phyloP scores from a whole-genome alignment of 164 flowering plant genomes.

The Vitis rotundifolia region DNA sequence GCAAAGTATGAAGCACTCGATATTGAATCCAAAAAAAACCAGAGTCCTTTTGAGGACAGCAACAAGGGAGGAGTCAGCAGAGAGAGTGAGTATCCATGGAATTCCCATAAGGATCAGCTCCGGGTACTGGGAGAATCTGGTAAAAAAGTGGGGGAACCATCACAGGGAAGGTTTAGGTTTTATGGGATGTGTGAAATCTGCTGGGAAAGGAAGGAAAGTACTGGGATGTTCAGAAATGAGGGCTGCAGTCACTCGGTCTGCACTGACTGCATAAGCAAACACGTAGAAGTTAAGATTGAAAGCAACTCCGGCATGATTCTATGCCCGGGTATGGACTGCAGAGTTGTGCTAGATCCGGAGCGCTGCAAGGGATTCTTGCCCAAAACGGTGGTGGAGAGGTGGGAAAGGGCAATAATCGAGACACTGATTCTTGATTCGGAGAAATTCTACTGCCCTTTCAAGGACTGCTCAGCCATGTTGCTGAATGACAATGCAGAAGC shows the following conservation, averaged over 20 bases:
- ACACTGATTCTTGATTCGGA: conserved; percentile 20
- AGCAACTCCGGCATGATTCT: conserved; percentile 9
- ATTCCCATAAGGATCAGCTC: no score
- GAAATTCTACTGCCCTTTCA: conserved; percentile 35
- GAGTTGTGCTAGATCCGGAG: conserved; percentile 16
- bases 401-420: conserved; percentile 26
- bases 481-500: conserved; percentile 16
- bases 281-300: conserved; percentile 29
- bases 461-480: conserved; percentile 35
- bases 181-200: conserved; percentile 15
- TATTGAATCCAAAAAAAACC: no score
- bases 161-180: no score
- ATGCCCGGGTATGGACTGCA: conserved; percentile 31
- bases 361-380: conserved; percentile 22
- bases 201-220: conserved; percentile 2
- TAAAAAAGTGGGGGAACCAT: no score
- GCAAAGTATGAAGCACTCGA: no score
- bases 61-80: no score
- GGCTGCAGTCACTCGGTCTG: conserved; percentile 39
- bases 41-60: no score
- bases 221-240: conserved; percentile 15
- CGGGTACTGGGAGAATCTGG: no score
- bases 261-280: conserved; percentile 35
- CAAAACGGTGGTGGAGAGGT: conserved; percentile 17
- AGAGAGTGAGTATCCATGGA: no score